These are phyloP conservation scores for Saturnispora ahearnii DNA, from an alignment of 805 yeast genomes.

Conservation along the genomic window DNA sequence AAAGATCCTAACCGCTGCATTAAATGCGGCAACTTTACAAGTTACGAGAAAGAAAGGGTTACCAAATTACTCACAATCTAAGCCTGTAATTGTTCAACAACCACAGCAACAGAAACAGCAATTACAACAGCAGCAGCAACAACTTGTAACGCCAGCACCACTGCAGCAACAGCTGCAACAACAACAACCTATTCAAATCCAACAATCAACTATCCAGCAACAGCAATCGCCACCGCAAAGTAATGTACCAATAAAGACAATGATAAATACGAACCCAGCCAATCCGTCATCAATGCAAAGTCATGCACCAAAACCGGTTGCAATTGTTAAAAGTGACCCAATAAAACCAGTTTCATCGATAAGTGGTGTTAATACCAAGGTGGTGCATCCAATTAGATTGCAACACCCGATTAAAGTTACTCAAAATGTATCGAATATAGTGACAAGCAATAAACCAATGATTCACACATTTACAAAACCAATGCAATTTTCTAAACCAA, in stretches of 20 bases:
- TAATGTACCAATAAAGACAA: conserved; percentile 3
- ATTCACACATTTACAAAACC: conserved; percentile 13
- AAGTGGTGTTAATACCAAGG: not conserved
- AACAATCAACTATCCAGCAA: not conserved
- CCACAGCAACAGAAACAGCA: conserved; percentile 10
- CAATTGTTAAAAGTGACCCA: not conserved
- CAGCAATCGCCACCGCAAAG: not conserved
- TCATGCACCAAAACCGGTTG: conserved; percentile 1
- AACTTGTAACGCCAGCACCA: not conserved
- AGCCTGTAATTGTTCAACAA: conserved; percentile 2
- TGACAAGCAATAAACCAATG: conserved; percentile 11
- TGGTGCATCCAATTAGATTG: conserved; percentile 5
- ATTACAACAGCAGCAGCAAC: not conserved
- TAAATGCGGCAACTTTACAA: conserved; percentile 64
- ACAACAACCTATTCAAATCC: conserved; percentile 1
- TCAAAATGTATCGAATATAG: conserved; percentile 4
- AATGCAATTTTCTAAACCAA: conserved; percentile 8
- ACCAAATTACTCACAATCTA: conserved; percentile 21
- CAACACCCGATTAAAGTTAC: conserved; percentile 5
- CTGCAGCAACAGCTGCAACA: conserved; percentile 11
- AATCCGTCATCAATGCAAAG: not conserved
- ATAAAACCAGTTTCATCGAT: conserved; percentile 6
- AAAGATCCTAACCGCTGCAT: conserved; percentile 68
- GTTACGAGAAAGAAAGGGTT: conserved; percentile 46
- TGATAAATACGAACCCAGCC: not conserved